Evolutionary conservation across 441 rosid species (phyloP).

Genomic region (Syzygium syzygioides): DNA sequence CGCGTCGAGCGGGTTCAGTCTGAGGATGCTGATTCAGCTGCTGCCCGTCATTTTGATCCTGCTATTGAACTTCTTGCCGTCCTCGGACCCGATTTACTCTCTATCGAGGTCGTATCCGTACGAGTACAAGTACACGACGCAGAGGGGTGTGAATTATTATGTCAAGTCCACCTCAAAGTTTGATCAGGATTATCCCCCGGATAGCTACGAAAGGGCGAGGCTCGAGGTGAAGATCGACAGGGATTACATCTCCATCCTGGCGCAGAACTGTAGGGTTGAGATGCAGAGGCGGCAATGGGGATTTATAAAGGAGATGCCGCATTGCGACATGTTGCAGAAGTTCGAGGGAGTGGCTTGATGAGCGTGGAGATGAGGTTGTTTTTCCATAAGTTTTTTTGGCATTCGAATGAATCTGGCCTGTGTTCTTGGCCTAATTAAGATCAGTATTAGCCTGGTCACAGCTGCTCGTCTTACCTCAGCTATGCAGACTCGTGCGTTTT

Average conservation of each 20-base stretch:
- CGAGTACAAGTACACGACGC: conserved; percentile 64
- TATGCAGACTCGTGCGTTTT: not conserved
- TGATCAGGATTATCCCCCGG: conserved; percentile 66
- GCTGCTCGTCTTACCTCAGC: not conserved
- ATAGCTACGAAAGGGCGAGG: conserved; percentile 34
- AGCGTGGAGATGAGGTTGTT: conserved; percentile 27
- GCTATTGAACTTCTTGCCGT: conserved; percentile 65
- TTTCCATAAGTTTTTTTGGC: not conserved
- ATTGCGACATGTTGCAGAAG: conserved; percentile 70
- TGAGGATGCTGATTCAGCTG: conserved; percentile 59
- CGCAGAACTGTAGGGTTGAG: conserved; percentile 80
- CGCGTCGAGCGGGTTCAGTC: conserved; percentile 57
- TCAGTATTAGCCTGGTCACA: not conserved
- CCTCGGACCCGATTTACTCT: conserved; percentile 65
- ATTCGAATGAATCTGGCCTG: not conserved
- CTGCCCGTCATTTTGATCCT: conserved; percentile 71
- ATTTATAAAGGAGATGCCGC: conserved; percentile 80
- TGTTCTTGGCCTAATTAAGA: not conserved
- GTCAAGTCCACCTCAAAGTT: conserved; percentile 59
- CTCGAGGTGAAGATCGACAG: conserved; percentile 64
- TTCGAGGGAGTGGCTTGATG: conserved; percentile 40
- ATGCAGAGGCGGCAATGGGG: conserved; percentile 95
- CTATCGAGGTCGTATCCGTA: conserved; percentile 67
- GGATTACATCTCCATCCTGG: conserved; percentile 54
- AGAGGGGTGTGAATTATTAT: conserved; percentile 65